phyloP scores from a whole-genome alignment of 768 basidiomycete genomes.

The Russula griseocarnosa region DNA sequence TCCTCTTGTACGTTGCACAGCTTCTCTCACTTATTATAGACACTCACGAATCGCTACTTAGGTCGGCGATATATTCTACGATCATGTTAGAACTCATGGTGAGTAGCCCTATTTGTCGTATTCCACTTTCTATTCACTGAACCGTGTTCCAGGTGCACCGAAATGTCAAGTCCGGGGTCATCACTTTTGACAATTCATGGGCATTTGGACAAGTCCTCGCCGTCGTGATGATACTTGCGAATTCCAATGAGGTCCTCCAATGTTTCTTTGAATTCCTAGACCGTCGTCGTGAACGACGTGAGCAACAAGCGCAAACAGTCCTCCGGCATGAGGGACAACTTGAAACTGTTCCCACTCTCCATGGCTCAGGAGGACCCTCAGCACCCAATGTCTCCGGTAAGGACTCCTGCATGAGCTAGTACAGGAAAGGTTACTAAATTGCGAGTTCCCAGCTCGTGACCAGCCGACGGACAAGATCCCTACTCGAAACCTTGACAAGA shows the following conservation, averaged over 20 bases:
- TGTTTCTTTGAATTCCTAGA: slow-evolving; percentile 4
- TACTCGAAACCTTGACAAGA: slow-evolving; percentile 1
- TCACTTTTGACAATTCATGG: slow-evolving; percentile 1
- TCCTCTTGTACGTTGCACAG: slow-evolving; percentile 12
- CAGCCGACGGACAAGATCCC: neutral
- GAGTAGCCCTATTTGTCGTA: neutral
- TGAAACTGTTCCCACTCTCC: neutral
- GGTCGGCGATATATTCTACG: slow-evolving; percentile 16
- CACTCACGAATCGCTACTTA: slow-evolving; percentile 5
- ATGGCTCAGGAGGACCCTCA: neutral
- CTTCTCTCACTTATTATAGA: neutral
- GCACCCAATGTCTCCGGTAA: neutral
- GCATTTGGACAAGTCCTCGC: slow-evolving; percentile 23
- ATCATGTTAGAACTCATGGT: slow-evolving; percentile 23
- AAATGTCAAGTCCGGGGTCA: slow-evolving; percentile 20
- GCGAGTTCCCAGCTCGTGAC: slow-evolving; percentile 4
- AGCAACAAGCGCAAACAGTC: neutral
- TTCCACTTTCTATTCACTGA: neutral
- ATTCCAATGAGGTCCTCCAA: slow-evolving; percentile 12
- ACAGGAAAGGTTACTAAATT: neutral
- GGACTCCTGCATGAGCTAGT: neutral
- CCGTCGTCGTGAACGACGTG: neutral
- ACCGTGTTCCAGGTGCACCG: slow-evolving; percentile 8
- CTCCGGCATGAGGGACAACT: too few species aligned
- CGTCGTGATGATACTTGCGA: slow-evolving; percentile 21